A percentile compares a stretch with the other conserved stretches of the same genome.
Evolutionary conservation across 352 stramenopile genomes (phyloP).

Genomic region (Phytophthora ramorum): DNA sequence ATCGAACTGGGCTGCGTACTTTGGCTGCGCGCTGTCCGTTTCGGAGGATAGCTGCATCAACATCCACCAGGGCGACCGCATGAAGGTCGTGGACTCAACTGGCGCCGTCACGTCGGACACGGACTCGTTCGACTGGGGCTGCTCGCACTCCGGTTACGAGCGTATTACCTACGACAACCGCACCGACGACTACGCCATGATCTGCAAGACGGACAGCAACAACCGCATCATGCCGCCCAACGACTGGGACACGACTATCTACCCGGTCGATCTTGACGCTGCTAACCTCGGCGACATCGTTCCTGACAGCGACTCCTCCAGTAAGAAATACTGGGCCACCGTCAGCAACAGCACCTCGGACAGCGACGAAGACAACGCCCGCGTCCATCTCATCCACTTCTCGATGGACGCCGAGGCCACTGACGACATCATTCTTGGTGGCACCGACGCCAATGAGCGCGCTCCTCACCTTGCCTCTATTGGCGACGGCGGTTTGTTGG

Average conservation of each 20-base stretch:
- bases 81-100: conserved; percentile 51
- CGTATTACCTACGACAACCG: conserved; percentile 55
- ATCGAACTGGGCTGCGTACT: conserved; percentile 63
- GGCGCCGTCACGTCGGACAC: conserved; percentile 39
- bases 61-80: conserved; percentile 67
- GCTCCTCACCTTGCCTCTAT: conserved; percentile 52
- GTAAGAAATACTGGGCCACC: conserved; percentile 57
- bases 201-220: conserved; percentile 70
- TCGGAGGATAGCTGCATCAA: conserved; percentile 60
- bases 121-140: conserved; percentile 58
- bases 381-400: conserved; percentile 61
- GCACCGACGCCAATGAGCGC: conserved; percentile 50
- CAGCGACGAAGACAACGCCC: conserved; percentile 42
- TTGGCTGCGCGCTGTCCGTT: conserved; percentile 51
- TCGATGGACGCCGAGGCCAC: conserved; percentile 38
- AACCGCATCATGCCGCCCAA: conserved; percentile 65
- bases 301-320: conserved; percentile 26
- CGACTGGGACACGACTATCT: conserved; percentile 56
- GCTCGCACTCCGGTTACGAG: conserved; percentile 62
- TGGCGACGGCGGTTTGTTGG: conserved; percentile 42
- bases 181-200: conserved; percentile 45
- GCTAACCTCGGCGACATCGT: conserved; percentile 61
- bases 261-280: conserved; percentile 49
- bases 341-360: conserved; percentile 42
- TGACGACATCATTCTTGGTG: conserved; percentile 53